Base-by-base conservation (phyloP, 805 yeast species). In the Lipomyces sp. region DNA sequence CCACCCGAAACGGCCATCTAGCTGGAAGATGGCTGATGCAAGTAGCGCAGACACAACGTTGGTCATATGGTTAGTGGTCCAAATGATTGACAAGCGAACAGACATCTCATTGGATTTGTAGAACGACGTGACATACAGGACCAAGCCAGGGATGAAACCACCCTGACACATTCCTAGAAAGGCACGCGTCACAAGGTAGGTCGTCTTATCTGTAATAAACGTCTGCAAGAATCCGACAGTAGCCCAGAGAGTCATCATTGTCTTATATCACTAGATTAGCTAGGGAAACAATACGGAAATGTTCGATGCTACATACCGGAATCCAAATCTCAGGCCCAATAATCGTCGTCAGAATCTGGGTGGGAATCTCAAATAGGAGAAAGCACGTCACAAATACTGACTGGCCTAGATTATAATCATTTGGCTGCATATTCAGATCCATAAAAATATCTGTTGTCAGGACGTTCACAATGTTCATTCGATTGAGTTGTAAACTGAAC, bases 271-370 rank as follows among this genome's bases (percentile, higher is more conserved):
- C 39, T 37, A 11, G 8, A 42, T 34, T 24, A 18, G 35, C 15
- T 53, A 4, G 15, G 5, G 13, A 6, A 15, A 42, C n/a, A 15
- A 18, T 6, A 24, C 15, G n/a, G 48, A 42, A n/a, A n/a, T 15
- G 3, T 5, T 5, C 8, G 15, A 4, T 13, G n/a, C 13, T 15
- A 63, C 87, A 90, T 50, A 81, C 78, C 4, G 90, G 90, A 68
- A 87, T 83, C 84, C 89, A 87, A 53, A 81, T 71, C 71, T 87
- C 90, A 3, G 90, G 85, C 10, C 92, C 92, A 30, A 88, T 64
- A 57, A 80, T 82, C 73, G 88, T 87, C 13, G 89, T 84, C 56
- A 88, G 77, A 70, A 88, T 78, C 73, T 88, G 90, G 2, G 90
- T 87, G 0, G 92, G 92, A 8, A 88, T 77, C 74, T 88, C 92